Conservation (phyloP, 2,329 filamentous ascomycete species). For the Fusarium sp. region DNA sequence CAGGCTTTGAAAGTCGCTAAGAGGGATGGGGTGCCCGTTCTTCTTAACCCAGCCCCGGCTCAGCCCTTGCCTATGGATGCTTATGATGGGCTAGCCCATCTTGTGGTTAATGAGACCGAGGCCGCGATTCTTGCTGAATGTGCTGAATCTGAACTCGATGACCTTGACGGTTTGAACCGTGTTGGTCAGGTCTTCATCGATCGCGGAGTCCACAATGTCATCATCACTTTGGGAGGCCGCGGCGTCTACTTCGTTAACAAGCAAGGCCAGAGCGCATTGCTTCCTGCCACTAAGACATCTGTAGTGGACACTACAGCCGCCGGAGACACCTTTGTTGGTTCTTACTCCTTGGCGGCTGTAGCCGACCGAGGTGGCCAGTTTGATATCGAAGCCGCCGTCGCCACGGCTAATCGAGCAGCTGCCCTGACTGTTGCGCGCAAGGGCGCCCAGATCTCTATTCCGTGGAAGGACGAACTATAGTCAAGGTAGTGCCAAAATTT, state of each 20-base stretch:
- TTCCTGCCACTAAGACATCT: slow-evolving; percentile 74
- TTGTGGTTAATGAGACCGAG: slow-evolving; percentile 93
- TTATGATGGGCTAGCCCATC: slow-evolving; percentile 76
- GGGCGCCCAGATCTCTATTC: slow-evolving; percentile 59
- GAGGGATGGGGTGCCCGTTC: slow-evolving; percentile 66
- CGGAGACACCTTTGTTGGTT: slow-evolving; percentile 93
- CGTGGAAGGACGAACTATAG: slow-evolving; percentile 58
- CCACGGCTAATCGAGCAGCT: slow-evolving; percentile 64
- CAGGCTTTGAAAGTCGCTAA: slow-evolving; percentile 67
- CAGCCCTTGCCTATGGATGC: slow-evolving; percentile 73
- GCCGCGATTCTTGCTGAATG: slow-evolving; percentile 77
- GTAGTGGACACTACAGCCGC: slow-evolving; percentile 96
- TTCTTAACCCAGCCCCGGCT: slow-evolving; percentile 89
- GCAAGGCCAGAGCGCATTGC: slow-evolving; percentile 57
- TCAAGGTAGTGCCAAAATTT: slow-evolving; percentile 35
- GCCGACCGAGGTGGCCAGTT: slow-evolving; percentile 55
- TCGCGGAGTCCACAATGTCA: slow-evolving; percentile 78
- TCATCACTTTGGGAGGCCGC: slow-evolving; percentile 85
- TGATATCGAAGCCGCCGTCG: slow-evolving; percentile 67
- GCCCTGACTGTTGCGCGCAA: slow-evolving; percentile 57
- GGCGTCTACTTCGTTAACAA: slow-evolving; percentile 76
- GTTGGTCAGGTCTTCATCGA: slow-evolving; percentile 72
- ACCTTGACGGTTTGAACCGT: slow-evolving; percentile 56
- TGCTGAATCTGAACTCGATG: slow-evolving; percentile 62
- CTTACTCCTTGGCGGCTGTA: slow-evolving; percentile 81